These are phyloP conservation scores for Citrus trifoliata DNA, from an alignment of 345 rosid genomes.

Conservation along the genomic window DNA sequence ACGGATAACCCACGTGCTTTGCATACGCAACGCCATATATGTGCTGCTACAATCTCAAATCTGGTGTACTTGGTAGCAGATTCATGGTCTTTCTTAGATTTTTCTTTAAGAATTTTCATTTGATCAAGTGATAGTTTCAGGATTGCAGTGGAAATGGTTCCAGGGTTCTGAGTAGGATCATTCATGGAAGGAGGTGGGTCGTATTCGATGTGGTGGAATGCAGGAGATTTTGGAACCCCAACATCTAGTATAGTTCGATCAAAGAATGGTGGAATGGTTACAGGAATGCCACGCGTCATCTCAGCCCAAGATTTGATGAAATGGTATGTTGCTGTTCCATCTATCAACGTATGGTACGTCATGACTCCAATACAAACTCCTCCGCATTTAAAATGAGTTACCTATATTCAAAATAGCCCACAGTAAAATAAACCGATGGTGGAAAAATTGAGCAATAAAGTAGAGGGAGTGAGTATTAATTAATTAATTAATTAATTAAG, in stretches of 20 bases:
- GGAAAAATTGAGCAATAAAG: not conserved
- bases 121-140: constrained; percentile 32
- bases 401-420: constrained; percentile 11
- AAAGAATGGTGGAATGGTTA: not conserved
- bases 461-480: constrained; percentile 16
- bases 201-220: not conserved
- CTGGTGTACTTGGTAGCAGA: not conserved
- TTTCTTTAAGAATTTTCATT: constrained; percentile 26
- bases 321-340: constrained; percentile 19
- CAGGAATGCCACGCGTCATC: constrained; percentile 17
- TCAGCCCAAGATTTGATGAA: constrained; percentile 31
- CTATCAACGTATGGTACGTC: constrained; percentile 20
- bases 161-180: not conserved
- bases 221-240: constrained; percentile 10
- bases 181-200: constrained; percentile 10
- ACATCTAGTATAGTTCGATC: constrained; percentile 20
- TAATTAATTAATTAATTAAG: not conserved
- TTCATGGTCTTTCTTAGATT: not conserved
- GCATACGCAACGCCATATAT: not conserved
- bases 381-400: constrained; percentile 33
- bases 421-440: constrained; percentile 20
- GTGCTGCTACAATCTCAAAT: constrained; percentile 13
- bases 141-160: not conserved
- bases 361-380: constrained; percentile 20
- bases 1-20: constrained; percentile 15